Evolutionary conservation across 768 basidiomycete species (phyloP), one percentile per base, ranked within the genome.

Genomic region (Auriscalpium orientale): DNA sequence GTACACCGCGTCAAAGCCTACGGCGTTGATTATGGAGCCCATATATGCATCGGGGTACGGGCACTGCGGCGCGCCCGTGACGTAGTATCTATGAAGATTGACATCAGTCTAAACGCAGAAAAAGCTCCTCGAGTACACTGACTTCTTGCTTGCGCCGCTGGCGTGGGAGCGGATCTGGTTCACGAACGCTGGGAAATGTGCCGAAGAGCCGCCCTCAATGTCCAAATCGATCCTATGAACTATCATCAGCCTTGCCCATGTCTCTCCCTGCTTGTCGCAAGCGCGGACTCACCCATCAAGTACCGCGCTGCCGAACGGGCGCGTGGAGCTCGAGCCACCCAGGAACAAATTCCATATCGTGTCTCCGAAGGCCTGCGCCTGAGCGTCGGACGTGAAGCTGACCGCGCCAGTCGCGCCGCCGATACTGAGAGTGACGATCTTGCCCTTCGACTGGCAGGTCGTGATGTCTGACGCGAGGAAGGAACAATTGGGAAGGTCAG

Each of bases 281-380:
- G 36, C 6, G 21, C 10, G 12, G 28, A 60, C 66, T 15, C 45
- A 87, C 86, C 88, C 88, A 61, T 89, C 87, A 22, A 90, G 73
- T 50, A 88, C 76, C 3, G 86, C 88, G 57, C 61, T 68, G 22
- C 88, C 88, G 62, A 90, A 90, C 0, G 87, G 88, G 56, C 87
- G 77, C 15, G 80, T 85, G 28, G 66, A 66, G 56, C 79, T 81
- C 1, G 72, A 73, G 16, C 85, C 85, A 9, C 86, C 87, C 33
- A 89, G 71, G 68, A 89, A 88, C 49, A 85, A 57, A 64, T 86
- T 73, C 88, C 88, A 89, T 51, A 90, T 80, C 0, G 80, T 82
- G 52, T 83, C 73, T 0, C 82, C 87, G 65, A 86, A 89, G 4
- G 73, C 66, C 12, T 68, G 63, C 2, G 81, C 87, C 61, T 86